Evolutionary conservation across 305 asterid genomes (phyloP).

Genomic region (Fraxinus xanthoxyloides): DNA sequence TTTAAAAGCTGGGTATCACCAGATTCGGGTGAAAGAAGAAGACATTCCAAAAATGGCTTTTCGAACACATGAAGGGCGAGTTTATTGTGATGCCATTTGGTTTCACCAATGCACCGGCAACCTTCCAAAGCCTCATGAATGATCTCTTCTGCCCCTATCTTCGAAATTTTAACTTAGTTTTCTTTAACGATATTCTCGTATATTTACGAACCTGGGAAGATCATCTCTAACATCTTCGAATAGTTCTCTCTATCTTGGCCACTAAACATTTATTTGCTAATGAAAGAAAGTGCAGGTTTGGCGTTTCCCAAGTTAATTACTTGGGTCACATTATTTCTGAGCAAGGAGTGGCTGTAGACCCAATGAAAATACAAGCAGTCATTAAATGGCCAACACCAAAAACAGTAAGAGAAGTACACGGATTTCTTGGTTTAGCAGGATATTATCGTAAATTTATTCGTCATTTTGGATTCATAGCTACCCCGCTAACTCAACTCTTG

Average conservation of each 20-base stretch:
- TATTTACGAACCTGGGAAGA: not conserved
- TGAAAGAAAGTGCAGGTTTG: not conserved
- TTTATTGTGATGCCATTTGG: not conserved
- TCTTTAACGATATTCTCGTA: not conserved
- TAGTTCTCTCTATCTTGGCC: not conserved
- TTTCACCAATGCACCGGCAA: not conserved
- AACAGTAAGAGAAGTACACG: not conserved
- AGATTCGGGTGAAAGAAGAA: not conserved
- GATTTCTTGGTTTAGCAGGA: not conserved
- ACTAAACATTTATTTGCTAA: not conserved
- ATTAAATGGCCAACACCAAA: not conserved
- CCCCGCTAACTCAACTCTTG: not conserved
- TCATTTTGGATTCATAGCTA: not conserved
- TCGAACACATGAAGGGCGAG: not conserved
- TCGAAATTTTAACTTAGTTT: not conserved
- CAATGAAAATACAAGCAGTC: not conserved
- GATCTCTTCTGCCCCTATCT: not conserved
- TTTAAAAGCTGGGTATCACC: not conserved
- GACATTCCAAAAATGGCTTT: not conserved
- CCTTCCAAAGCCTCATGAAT: not conserved
- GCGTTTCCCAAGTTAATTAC: not conserved
- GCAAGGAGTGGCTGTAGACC: not conserved
- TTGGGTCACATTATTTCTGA: not conserved
- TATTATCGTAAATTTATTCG: not conserved
- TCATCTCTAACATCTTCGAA: not conserved